Percentiles rank a stretch among this genome's conserved stretches.
phyloP scores from a whole-genome alignment of 2,329 filamentous ascomycete genomes.

The Neoarthrinium moseri region DNA sequence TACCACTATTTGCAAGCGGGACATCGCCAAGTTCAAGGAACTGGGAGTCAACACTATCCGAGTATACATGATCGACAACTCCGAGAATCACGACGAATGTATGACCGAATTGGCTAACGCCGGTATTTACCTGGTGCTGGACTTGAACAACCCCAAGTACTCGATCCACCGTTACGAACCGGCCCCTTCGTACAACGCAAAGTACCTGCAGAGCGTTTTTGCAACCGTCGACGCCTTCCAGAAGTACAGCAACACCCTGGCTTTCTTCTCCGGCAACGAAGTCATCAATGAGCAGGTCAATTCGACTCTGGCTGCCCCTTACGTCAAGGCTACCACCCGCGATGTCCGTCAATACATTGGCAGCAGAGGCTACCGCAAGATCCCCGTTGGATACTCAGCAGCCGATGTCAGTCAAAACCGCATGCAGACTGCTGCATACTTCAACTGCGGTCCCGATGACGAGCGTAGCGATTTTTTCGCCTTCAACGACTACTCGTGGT shows the following conservation, averaged over 20 bases:
- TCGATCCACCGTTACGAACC: conserved; percentile 78
- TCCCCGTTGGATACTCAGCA: conserved; percentile 74
- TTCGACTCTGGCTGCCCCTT: conserved; percentile 66
- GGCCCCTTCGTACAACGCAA: conserved; percentile 78
- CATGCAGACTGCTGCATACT: conserved; percentile 82
- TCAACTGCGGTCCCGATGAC: conserved; percentile 88
- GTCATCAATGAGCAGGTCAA: conserved; percentile 68
- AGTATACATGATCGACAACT: conserved; percentile 92
- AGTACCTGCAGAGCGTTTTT: conserved; percentile 82
- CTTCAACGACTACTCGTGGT: conserved; percentile 90
- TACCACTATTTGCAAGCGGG: conserved; percentile 67
- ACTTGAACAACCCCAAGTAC: conserved; percentile 88
- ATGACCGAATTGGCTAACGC: conserved; percentile 79
- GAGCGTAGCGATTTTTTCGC: conserved; percentile 86
- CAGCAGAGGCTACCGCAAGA: conserved; percentile 57
- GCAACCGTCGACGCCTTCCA: conserved; percentile 83
- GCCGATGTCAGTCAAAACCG: conserved; percentile 86
- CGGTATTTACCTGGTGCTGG: conserved; percentile 88
- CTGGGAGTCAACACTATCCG: conserved; percentile 89
- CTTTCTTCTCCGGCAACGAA: conserved; percentile 83
- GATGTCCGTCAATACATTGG: conserved; percentile 73
- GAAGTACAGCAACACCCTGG: conserved; percentile 81
- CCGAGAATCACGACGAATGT: conserved; percentile 75
- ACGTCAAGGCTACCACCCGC: conserved; percentile 76
- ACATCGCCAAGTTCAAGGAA: conserved; percentile 78